phyloP scores from a whole-genome alignment of 768 basidiomycete genomes.

The Cubamyces sp. region DNA sequence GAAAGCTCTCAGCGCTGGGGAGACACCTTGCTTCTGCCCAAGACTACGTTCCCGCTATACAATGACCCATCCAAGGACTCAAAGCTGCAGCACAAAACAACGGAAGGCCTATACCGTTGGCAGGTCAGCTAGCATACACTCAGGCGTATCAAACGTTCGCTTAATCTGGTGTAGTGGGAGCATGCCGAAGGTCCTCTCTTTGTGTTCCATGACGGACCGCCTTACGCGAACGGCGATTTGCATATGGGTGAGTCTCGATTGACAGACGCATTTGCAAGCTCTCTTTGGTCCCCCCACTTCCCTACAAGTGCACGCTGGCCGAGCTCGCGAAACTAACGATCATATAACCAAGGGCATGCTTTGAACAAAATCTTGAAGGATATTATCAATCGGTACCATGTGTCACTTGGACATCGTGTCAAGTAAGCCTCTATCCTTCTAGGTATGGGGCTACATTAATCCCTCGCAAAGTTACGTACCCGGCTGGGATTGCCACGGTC shows the following conservation, averaged over 20 bases:
- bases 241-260: constrained; percentile 75
- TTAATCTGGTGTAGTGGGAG: constrained; percentile 51
- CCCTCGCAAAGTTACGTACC: constrained; percentile 72
- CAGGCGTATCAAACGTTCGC: background rate
- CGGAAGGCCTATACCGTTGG: constrained; percentile 76
- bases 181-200: constrained; percentile 72
- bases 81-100: constrained; percentile 61
- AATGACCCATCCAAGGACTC: constrained; percentile 68
- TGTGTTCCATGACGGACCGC: constrained; percentile 94
- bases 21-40: constrained; percentile 77
- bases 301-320: too few species aligned
- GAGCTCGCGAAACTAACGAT: too few species aligned
- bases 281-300: background rate
- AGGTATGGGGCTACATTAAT: background rate
- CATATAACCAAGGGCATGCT: constrained; percentile 72
- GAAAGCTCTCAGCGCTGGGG: constrained; percentile 15
- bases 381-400: constrained; percentile 88
- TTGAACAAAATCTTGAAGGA: constrained; percentile 97
- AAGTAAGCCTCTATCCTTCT: constrained; percentile 59
- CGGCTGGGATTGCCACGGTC: constrained; percentile 98
- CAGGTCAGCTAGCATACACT: constrained; percentile 53
- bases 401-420: constrained; percentile 75
- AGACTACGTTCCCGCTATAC: constrained; percentile 78
- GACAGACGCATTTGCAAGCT: background rate
- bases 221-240: constrained; percentile 94